phyloP scores from a whole-genome alignment of 2,329 filamentous ascomycete genomes.

The Cladophialophora carrionii region DNA sequence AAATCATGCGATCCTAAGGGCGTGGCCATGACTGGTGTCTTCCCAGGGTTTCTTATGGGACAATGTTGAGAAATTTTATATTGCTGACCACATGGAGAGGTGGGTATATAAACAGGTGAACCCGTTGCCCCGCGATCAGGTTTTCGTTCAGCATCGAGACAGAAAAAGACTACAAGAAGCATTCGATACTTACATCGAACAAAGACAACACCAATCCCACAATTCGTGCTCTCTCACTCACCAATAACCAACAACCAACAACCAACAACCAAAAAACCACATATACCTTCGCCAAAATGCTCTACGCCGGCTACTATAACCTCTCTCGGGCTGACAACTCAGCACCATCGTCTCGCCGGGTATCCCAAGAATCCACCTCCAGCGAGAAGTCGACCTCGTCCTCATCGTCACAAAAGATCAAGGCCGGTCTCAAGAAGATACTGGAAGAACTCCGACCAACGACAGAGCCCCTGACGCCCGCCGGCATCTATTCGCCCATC shows the following conservation, averaged over 20 bases:
- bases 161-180: background rate
- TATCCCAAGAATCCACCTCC: conserved; percentile 23
- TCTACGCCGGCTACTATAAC: conserved; percentile 36
- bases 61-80: conserved; percentile 16
- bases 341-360: conserved; percentile 25
- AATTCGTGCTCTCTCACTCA: background rate
- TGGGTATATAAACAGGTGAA: conserved; percentile 30
- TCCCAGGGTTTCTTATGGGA: background rate
- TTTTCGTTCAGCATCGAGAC: conserved; percentile 14
- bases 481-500: conserved; percentile 34
- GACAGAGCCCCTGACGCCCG: conserved; percentile 25
- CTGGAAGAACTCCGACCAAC: conserved; percentile 34
- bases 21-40: background rate
- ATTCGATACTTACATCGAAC: background rate
- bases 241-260: conserved; percentile 14
- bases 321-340: conserved; percentile 30
- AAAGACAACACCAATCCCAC: background rate
- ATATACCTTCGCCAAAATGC: conserved; percentile 29
- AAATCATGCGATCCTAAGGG: conserved; percentile 8
- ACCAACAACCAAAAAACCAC: conserved; percentile 3
- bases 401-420: conserved; percentile 24
- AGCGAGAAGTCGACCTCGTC: conserved; percentile 21
- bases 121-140: background rate
- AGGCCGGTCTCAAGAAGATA: conserved; percentile 29
- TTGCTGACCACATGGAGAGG: background rate